Evolutionary conservation across 2,329 filamentous ascomycete species (phyloP).

Genomic region (Colletotrichum sp.): DNA sequence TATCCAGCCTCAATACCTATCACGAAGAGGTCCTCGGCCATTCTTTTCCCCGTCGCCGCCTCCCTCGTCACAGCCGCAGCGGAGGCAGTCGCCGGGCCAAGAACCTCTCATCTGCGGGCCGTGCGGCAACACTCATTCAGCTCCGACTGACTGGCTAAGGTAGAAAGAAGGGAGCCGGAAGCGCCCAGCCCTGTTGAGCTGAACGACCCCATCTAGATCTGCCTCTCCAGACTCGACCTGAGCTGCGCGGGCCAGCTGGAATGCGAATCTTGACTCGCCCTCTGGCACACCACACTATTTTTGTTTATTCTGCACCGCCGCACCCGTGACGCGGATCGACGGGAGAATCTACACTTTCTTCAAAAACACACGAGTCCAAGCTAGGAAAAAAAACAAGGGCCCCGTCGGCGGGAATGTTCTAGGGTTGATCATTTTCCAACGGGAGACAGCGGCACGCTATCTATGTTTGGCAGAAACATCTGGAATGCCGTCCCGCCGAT

Average conservation of each 20-base stretch:
- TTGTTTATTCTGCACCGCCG: not conserved
- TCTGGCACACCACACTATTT: not conserved
- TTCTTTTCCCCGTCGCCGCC: not conserved
- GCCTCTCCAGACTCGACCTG: not conserved
- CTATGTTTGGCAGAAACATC: not conserved
- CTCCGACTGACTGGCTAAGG: not conserved
- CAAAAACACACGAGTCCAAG: not conserved
- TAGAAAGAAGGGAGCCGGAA: not conserved
- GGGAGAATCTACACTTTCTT: not conserved
- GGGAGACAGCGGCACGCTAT: not conserved
- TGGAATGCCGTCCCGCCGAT: not conserved
- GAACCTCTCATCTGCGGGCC: not conserved
- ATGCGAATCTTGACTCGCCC: not conserved
- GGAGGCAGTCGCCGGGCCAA: not conserved
- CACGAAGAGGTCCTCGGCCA: not conserved
- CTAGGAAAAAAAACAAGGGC: not conserved
- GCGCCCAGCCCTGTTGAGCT: not conserved
- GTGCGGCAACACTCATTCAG: not conserved
- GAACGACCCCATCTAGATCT: not conserved
- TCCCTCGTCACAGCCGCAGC: not conserved
- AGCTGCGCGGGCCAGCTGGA: not conserved
- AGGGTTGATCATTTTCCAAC: not conserved
- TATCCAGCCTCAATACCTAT: not conserved
- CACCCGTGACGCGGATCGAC: not conserved
- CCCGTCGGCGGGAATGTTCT: not conserved